These are phyloP conservation scores for Apodospora peruviana DNA, from an alignment of 495 filamentous ascomycete genomes.

Conservation along the genomic window DNA sequence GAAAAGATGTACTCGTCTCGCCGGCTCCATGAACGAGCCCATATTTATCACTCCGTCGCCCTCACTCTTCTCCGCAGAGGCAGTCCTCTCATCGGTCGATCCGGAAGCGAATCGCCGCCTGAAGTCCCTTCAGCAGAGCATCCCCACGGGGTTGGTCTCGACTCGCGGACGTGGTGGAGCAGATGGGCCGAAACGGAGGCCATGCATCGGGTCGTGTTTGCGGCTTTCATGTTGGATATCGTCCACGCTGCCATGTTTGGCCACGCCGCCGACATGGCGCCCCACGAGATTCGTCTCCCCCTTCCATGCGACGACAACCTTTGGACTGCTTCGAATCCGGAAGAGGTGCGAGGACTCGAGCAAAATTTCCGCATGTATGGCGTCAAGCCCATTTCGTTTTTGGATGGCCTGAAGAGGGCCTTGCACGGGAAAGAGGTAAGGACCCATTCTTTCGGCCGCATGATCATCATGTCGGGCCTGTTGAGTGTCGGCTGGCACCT, in stretches of 20 bases:
- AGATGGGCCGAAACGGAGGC: conserved; percentile 94
- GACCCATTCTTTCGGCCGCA: conserved; percentile 90
- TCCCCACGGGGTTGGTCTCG: conserved; percentile 45
- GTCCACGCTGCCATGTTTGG: conserved; percentile 97
- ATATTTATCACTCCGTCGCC: conserved; percentile 95
- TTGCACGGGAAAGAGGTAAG: conserved; percentile 81
- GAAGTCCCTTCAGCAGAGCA: conserved; percentile 51
- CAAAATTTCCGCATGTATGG: conserved; percentile 77
- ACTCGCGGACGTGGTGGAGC: conserved; percentile 84
- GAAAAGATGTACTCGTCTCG: conserved; percentile 95
- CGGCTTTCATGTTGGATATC: conserved; percentile 90
- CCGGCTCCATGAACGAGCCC: conserved; percentile 84
- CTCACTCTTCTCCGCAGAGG: conserved; percentile 89
- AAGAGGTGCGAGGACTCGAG: conserved; percentile 79
- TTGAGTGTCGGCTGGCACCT: conserved; percentile 94
- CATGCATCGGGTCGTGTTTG: conserved; percentile 86
- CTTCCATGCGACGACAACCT: conserved; percentile 90
- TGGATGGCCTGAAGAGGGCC: conserved; percentile 85
- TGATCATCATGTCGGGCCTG: conserved; percentile 90
- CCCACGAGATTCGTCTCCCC: conserved; percentile 89
- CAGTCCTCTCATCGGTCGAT: conserved; percentile 82
- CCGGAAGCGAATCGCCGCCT: conserved; percentile 83
- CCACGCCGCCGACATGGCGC: conserved; percentile 91
- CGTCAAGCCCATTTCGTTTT: conserved; percentile 76
- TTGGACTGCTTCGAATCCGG: conserved; percentile 85